Evolutionary conservation across 805 yeast species (phyloP).

Genomic region (Hanseniaspora lindneri): DNA sequence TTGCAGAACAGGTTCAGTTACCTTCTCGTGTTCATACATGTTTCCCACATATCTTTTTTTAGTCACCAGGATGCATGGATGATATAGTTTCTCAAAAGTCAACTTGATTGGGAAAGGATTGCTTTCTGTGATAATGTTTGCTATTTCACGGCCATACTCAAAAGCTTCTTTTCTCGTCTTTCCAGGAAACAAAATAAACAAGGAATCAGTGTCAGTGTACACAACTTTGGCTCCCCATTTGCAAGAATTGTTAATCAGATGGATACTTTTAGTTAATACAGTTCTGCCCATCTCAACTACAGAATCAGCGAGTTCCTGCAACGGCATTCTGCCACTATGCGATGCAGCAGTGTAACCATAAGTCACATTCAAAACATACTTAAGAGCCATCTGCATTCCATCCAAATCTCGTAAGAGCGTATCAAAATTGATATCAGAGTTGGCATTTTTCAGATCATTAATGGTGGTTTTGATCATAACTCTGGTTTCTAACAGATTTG

Average conservation of each 20-base stretch:
- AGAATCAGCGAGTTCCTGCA: conserved; percentile 87
- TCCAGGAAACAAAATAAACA: conserved; percentile 85
- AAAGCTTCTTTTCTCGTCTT: conserved; percentile 68
- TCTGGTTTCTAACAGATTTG: conserved; percentile 70
- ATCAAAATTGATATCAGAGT: conserved; percentile 27
- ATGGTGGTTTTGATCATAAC: conserved; percentile 67
- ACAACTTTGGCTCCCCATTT: conserved; percentile 84
- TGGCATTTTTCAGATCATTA: conserved; percentile 35
- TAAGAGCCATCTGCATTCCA: conserved; percentile 74
- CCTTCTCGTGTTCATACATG: conserved; percentile 50
- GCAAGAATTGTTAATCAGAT: conserved; percentile 45
- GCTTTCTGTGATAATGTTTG: conserved; percentile 44
- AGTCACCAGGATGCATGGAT: conserved; percentile 68
- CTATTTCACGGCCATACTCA: conserved; percentile 56
- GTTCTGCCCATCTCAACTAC: conserved; percentile 88
- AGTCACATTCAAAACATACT: conserved; percentile 85
- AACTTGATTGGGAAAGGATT: conserved; percentile 75
- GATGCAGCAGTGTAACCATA: conserved; percentile 94
- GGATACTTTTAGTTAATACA: conserved; percentile 59
- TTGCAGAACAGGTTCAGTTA: conserved; percentile 58
- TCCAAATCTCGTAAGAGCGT: conserved; percentile 48
- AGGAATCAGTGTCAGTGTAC: conserved; percentile 92
- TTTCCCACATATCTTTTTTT: conserved; percentile 90
- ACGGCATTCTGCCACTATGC: conserved; percentile 94
- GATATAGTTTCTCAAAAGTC: conserved; percentile 87